Conservation (phyloP, 2,329 filamentous ascomycete genomes). For the Tolypocladium album region DNA sequence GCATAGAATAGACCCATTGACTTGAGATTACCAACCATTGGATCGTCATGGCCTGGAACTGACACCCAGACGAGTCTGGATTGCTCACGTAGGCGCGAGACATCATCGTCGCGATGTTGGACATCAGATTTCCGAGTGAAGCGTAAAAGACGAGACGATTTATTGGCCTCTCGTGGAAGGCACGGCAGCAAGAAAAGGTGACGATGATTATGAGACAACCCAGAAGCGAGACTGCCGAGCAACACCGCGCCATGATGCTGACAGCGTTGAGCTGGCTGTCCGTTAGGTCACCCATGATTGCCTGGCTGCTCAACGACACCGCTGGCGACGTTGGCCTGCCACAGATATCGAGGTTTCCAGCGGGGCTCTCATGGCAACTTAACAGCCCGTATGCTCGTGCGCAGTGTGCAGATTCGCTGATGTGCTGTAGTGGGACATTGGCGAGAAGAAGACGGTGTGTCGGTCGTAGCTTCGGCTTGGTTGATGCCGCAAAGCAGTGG, state of each 20-base stretch:
- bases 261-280: constrained; percentile 21
- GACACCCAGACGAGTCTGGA: constrained; percentile 45
- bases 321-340: background rate
- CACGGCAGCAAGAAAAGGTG: constrained; percentile 56
- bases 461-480: background rate
- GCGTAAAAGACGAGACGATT: constrained; percentile 79
- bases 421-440: background rate
- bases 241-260: constrained; percentile 52
- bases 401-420: background rate
- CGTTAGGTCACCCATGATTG: background rate
- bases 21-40: constrained; percentile 29
- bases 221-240: constrained; percentile 59
- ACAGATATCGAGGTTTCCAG: too few relatives aligned
- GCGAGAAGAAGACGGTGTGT: background rate
- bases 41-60: constrained; percentile 69
- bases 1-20: background rate
- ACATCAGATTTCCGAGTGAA: constrained; percentile 69
- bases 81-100: constrained; percentile 47
- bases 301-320: background rate
- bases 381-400: background rate
- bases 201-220: constrained; percentile 62
- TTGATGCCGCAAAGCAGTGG: background rate
- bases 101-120: constrained; percentile 67
- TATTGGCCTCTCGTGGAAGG: constrained; percentile 70
- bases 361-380: background rate